These are phyloP conservation scores for Globisporangium apiculatum DNA, from an alignment of 352 stramenopile genomes.

Conservation along the genomic window DNA sequence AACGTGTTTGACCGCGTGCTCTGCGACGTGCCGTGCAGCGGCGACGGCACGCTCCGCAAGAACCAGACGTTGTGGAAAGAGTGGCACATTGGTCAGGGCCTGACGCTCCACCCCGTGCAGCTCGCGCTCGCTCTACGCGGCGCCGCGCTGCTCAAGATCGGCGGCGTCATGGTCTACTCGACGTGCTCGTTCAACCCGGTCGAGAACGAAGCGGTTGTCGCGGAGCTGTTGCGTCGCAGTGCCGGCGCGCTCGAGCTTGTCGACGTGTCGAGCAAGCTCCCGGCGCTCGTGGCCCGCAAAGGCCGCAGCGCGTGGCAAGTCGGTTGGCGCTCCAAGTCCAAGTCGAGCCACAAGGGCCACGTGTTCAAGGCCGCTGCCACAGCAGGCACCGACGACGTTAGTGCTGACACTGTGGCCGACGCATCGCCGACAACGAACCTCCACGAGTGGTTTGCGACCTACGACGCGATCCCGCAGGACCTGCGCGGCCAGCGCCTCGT, in stretches of 20 bases:
- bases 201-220: conserved; percentile 98
- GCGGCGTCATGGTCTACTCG: conserved; percentile 93
- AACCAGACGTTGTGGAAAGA: conserved; percentile 92
- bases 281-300: conserved; percentile 42
- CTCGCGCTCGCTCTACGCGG: conserved; percentile 89
- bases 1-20: conserved; percentile 97
- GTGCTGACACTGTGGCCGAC: neutral
- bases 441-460: conserved; percentile 76
- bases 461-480: conserved; percentile 48
- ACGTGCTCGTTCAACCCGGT: conserved; percentile 98
- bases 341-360: conserved; percentile 77
- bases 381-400: neutral
- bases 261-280: conserved; percentile 64
- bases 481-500: conserved; percentile 58
- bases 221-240: conserved; percentile 88
- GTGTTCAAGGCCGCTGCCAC: conserved; percentile 30
- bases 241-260: conserved; percentile 87
- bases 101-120: conserved; percentile 93
- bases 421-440: conserved; percentile 11
- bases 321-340: conserved; percentile 84
- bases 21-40: conserved; percentile 97
- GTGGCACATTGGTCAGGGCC: conserved; percentile 89
- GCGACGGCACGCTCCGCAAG: conserved; percentile 98
- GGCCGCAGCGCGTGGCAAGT: conserved; percentile 62
- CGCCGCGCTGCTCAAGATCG: conserved; percentile 85